These are phyloP conservation scores for Pseudopyrenochaeta lycopersici DNA, from an alignment of 2,329 filamentous ascomycete species.

Conservation along the genomic window DNA sequence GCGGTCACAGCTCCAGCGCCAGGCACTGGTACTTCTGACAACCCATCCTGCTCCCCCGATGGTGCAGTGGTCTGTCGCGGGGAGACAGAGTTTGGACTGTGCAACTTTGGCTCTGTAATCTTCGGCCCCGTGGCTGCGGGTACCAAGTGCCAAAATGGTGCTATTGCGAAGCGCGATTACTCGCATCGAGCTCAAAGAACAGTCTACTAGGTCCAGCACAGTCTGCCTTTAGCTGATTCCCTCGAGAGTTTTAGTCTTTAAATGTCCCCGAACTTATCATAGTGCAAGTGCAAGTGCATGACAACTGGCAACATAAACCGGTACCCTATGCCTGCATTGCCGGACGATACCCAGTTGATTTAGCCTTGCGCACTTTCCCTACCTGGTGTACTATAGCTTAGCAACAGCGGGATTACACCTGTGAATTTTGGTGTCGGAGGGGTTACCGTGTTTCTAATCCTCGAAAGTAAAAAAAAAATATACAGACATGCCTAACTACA, in stretches of 20 bases:
- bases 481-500: no score
- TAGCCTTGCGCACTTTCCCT: not conserved
- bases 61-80: slow-evolving; percentile 51
- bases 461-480: not conserved
- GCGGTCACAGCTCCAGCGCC: not conserved
- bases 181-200: slow-evolving; percentile 7
- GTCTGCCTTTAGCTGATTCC: not conserved
- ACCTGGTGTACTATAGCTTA: not conserved
- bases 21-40: slow-evolving; percentile 9
- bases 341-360: not conserved
- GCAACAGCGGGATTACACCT: no score
- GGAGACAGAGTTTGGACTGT: slow-evolving; percentile 50
- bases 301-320: not conserved
- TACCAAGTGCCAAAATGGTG: slow-evolving; percentile 52
- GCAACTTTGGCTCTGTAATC: slow-evolving; percentile 49
- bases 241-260: not conserved
- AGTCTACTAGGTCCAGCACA: not conserved
- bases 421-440: not conserved
- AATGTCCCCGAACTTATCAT: not conserved
- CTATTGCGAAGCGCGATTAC: slow-evolving; percentile 44
- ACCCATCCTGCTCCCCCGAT: slow-evolving; percentile 39
- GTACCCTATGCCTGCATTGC: not conserved
- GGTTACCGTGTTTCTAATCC: not conserved
- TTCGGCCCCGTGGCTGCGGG: slow-evolving; percentile 54
- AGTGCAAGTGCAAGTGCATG: not conserved